phyloP scores from a whole-genome alignment of 805 yeast genomes.

The Candida oleophila region DNA sequence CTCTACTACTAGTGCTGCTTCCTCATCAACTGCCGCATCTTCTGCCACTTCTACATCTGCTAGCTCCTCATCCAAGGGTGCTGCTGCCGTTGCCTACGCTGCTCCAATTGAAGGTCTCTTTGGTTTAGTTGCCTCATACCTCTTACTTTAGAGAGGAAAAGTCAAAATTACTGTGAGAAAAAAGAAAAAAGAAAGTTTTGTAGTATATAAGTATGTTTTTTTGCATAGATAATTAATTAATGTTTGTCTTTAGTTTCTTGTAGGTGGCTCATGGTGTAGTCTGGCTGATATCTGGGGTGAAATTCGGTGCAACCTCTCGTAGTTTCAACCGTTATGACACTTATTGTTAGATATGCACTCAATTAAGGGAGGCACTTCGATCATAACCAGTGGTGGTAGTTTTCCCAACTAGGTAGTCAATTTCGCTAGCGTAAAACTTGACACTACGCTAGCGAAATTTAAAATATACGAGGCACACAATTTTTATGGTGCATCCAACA shows the following conservation, averaged over 20 bases:
- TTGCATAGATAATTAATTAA: background rate
- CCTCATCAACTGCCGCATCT: background rate
- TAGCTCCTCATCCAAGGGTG: background rate
- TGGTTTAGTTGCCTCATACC: conserved; percentile 2
- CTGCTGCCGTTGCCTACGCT: background rate
- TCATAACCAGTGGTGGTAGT: background rate
- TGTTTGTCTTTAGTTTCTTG: background rate
- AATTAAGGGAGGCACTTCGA: background rate
- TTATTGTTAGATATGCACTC: background rate
- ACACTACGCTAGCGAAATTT: too few relatives aligned
- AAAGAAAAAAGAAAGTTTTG: background rate
- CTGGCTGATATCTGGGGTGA: too few relatives aligned
- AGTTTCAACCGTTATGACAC: background rate
- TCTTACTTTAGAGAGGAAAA: background rate
- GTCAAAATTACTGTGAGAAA: background rate
- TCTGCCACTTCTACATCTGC: background rate
- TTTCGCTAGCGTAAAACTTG: background rate
- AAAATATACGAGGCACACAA: background rate
- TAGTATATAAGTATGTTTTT: background rate
- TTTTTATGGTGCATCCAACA: too few relatives aligned
- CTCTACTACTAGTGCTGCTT: background rate
- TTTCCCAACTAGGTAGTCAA: background rate
- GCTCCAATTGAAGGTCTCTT: conserved; percentile 1
- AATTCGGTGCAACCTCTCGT: background rate
- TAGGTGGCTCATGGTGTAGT: background rate